Evolutionary conservation across 208 protist species (phyloP).

Genomic region (Acanthamoeba lenticulata): DNA sequence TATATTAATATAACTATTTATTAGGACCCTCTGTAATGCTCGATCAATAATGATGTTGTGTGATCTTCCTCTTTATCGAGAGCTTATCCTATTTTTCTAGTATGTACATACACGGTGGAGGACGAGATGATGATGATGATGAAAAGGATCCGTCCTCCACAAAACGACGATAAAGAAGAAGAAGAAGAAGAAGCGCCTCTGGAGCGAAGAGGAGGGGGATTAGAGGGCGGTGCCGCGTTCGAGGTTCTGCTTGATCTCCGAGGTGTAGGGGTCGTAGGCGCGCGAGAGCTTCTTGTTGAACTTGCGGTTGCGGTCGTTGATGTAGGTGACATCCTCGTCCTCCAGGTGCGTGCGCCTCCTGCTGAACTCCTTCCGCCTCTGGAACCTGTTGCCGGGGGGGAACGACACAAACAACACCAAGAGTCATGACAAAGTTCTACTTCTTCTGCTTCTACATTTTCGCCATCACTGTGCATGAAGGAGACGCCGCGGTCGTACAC

Average conservation of each 20-base stretch:
- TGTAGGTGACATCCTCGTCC: slow-evolving; percentile 85
- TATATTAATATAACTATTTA: no score
- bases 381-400: not conserved
- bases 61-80: no score
- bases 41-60: no score
- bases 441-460: not conserved
- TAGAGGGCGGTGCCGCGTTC: slow-evolving; percentile 85
- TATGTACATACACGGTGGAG: no score
- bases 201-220: not conserved
- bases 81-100: no score
- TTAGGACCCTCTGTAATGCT: no score
- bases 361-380: slow-evolving; percentile 59
- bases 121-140: no score
- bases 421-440: not conserved
- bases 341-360: slow-evolving; percentile 69
- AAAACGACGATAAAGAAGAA: no score
- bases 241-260: slow-evolving; percentile 85
- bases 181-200: not conserved
- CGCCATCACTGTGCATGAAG: not conserved
- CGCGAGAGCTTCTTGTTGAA: slow-evolving; percentile 84
- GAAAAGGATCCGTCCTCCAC: no score
- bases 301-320: slow-evolving; percentile 85
- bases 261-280: slow-evolving; percentile 83
- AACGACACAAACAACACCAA: not conserved
- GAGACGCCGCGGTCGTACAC: not conserved